Base-by-base conservation (phyloP, 1,139 yeast species). In the Magnusiomyces fungicola region DNA sequence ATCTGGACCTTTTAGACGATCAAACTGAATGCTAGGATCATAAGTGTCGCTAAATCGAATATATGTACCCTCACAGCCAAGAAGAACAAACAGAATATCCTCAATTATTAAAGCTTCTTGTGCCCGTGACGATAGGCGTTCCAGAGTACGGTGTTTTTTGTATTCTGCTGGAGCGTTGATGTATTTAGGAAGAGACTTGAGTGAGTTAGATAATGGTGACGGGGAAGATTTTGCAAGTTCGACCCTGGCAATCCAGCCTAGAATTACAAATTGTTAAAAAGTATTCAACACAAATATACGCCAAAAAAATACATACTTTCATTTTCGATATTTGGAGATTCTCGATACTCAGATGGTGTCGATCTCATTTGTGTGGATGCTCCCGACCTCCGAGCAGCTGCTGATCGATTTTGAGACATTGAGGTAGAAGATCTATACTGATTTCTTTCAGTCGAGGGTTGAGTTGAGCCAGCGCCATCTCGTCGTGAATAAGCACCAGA, bases 21-120 rank as follows among this genome's bases (percentile, higher is more conserved):
- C 69, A 23, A 59, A 57, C 47, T 60, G 63, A 12, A 58, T 54
- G 3, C 55, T 50, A 0, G 79, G 78, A 58, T 81, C 78, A 58
- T 77, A 86, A 27, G 73, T 71, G 47, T 79, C 85, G 42, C 82
- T 74, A 61, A 77, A 86, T 43, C 90, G 71, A 25, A 92, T 79
- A 58, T 83, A 88, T 33, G 73, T 72, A 0, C 97, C 97, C 63
- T 89, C 96, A 41, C 78, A 69, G 0, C 97, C 97, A 46, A 81
- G 59, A 24, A 92, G 66, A 1, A 85, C 81, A 57, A 75, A 77
- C 21, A 88, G 60, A 14, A 89, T 64, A 62, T 92, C 98, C 53
- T 78, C 75, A 29, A 85, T 72, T 1, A 90, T 74, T 19, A 83
- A 70, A 0, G 84, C 82, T 61, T 88, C 96, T 62, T 88, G 96